Conservation (phyloP, 306 rosid genomes). For the Mimosa pudica region DNA sequence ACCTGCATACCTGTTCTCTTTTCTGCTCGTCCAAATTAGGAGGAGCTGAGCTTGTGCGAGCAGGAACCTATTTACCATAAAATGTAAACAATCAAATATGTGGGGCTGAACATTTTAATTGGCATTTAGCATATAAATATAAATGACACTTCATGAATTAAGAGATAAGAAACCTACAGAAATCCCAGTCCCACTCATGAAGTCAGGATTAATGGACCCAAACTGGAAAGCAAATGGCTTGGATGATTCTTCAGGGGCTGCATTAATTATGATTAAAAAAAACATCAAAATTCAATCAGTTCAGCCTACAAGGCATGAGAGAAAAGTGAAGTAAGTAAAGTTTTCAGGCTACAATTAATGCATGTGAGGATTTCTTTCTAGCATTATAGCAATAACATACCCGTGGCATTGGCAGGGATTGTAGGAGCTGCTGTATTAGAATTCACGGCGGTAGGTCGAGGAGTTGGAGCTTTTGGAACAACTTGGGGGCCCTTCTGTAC, state of each 20-base stretch:
- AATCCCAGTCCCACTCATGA: conserved; percentile 71
- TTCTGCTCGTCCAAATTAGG: conserved; percentile 96
- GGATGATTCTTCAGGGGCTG: conserved; percentile 67
- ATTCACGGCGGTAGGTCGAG: conserved; percentile 59
- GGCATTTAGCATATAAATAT: not conserved
- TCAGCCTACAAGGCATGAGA: conserved; percentile 19
- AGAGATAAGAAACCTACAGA: conserved; percentile 50
- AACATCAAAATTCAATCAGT: conserved; percentile 31
- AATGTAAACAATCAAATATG: conserved; percentile 32
- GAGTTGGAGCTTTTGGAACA: conserved; percentile 74
- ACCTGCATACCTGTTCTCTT: conserved; percentile 66
- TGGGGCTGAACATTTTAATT: conserved; percentile 2
- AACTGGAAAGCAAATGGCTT: conserved; percentile 76
- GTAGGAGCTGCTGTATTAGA: conserved; percentile 44
- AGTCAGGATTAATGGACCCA: conserved; percentile 79
- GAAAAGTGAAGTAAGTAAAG: not conserved
- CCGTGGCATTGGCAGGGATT: conserved; percentile 56
- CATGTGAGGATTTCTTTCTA: conserved; percentile 18
- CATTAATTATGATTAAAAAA: conserved; percentile 10
- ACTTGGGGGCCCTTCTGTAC: conserved; percentile 57
- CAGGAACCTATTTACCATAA: conserved; percentile 71
- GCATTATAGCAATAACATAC: conserved; percentile 46
- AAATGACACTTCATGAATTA: conserved; percentile 18
- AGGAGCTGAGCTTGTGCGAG: conserved; percentile 96
- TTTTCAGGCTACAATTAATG: conserved; percentile 11